phyloP scores from a whole-genome alignment of 2,329 filamentous ascomycete genomes.

The Paecilomyces fulvus region DNA sequence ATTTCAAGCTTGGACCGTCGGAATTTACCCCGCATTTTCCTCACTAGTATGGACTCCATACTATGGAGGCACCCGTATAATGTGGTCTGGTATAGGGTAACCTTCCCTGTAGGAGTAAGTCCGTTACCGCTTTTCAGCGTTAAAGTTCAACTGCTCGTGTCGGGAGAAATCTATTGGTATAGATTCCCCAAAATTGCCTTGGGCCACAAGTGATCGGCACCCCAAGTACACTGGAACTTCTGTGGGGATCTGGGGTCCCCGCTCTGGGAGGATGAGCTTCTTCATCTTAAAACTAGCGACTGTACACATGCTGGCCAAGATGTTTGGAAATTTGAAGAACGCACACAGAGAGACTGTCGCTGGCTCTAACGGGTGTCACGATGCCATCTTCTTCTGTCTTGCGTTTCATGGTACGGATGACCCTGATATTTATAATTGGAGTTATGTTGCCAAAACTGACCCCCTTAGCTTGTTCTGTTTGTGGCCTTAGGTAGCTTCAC shows the following conservation, averaged over 20 bases:
- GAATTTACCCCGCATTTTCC: background rate
- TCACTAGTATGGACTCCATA: background rate
- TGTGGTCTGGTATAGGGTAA: too few species aligned
- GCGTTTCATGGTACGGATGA: background rate
- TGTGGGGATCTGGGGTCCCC: background rate
- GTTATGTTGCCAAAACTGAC: background rate
- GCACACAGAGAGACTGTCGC: background rate
- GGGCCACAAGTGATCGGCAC: background rate
- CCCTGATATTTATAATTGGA: background rate
- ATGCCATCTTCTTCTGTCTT: background rate
- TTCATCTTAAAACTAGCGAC: background rate
- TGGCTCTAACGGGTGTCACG: background rate
- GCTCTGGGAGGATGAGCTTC: background rate
- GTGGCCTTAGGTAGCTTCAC: constrained; percentile 6
- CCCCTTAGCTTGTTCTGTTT: constrained; percentile 3
- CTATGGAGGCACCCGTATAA: too few species aligned
- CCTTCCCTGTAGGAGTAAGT: too few species aligned
- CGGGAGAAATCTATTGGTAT: too few species aligned
- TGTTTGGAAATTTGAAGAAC: background rate
- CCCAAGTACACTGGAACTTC: background rate
- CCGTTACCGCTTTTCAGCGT: too few species aligned
- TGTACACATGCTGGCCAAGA: background rate
- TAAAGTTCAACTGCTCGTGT: too few species aligned
- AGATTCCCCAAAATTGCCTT: too few species aligned
- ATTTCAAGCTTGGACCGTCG: background rate